phyloP scores from a whole-genome alignment of 345 rosid species.

The Corchorus olitorius region DNA sequence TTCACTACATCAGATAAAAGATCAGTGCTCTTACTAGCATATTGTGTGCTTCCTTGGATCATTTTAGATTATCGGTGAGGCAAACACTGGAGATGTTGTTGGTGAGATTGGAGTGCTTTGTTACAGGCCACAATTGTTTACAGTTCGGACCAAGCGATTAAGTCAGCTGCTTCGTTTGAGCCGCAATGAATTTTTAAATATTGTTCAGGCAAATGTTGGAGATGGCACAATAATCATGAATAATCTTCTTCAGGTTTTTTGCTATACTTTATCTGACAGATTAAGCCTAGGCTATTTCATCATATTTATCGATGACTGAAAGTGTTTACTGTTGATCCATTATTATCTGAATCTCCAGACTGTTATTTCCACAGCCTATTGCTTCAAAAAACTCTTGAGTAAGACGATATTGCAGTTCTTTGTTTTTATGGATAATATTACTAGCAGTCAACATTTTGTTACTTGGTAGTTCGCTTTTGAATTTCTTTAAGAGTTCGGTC shows the following conservation, averaged over 20 bases:
- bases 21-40: neutral
- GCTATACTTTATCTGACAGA: neutral
- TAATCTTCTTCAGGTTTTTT: conserved; percentile 82
- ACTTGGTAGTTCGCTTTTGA: too few relatives aligned
- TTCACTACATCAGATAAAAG: neutral
- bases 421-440: neutral
- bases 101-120: conserved; percentile 89
- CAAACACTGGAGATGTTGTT: conserved; percentile 62
- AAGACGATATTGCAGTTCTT: neutral
- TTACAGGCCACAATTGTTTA: conserved; percentile 87
- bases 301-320: neutral
- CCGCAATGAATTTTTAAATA: conserved; percentile 67
- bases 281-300: neutral
- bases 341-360: neutral
- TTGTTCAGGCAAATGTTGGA: conserved; percentile 83
- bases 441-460: neutral
- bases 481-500: too few relatives aligned
- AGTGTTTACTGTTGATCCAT: neutral
- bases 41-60: conserved; percentile 7
- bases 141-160: conserved; percentile 79
- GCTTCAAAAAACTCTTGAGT: neutral
- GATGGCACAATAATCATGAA: conserved; percentile 89
- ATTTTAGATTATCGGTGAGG: conserved; percentile 67
- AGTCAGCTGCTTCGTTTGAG: conserved; percentile 87
- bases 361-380: neutral